Conservation (phyloP, 2,329 filamentous ascomycete species). For the Aspergillus arachidicola region DNA sequence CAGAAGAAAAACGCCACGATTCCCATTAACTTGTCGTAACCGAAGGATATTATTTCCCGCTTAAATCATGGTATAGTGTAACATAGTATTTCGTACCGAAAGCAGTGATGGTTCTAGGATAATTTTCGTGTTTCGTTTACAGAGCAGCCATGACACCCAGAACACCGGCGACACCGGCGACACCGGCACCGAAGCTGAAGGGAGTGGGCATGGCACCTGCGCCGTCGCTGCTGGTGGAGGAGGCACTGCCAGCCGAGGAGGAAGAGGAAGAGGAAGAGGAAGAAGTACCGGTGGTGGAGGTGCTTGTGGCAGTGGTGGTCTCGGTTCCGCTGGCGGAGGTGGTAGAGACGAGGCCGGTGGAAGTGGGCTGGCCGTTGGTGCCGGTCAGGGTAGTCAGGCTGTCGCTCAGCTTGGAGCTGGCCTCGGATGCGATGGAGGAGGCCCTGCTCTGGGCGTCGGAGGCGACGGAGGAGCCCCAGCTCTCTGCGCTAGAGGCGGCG, state of each 20-base stretch:
- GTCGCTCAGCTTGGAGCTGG: slow-evolving; percentile 7
- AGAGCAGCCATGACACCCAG: slow-evolving; percentile 34
- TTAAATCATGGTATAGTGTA: slow-evolving; percentile 3
- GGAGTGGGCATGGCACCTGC: slow-evolving; percentile 26
- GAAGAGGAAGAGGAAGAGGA: slow-evolving; percentile 11
- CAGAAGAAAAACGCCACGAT: background rate
- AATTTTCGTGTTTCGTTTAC: slow-evolving; percentile 17
- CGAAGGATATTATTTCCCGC: background rate
- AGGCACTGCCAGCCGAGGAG: slow-evolving; percentile 9
- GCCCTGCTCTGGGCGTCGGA: slow-evolving; percentile 12
- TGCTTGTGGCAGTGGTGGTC: background rate
- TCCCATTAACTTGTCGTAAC: slow-evolving; percentile 2
- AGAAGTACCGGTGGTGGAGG: slow-evolving; percentile 9
- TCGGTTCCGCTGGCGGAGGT: slow-evolving; percentile 8
- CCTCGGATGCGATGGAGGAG: slow-evolving; percentile 19
- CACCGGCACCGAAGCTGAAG: slow-evolving; percentile 16
- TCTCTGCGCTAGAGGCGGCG: slow-evolving; percentile 15
- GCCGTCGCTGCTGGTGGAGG: slow-evolving; percentile 22
- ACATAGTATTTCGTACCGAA: background rate
- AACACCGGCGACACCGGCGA: slow-evolving; percentile 31
- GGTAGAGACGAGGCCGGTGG: slow-evolving; percentile 7
- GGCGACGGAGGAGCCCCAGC: slow-evolving; percentile 13
- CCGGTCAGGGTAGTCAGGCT: slow-evolving; percentile 23
- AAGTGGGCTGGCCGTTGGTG: slow-evolving; percentile 19
- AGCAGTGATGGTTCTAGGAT: background rate